These are phyloP conservation scores for Ashbya aceris DNA, from an alignment of 1,139 yeast species.

Conservation along the genomic window DNA sequence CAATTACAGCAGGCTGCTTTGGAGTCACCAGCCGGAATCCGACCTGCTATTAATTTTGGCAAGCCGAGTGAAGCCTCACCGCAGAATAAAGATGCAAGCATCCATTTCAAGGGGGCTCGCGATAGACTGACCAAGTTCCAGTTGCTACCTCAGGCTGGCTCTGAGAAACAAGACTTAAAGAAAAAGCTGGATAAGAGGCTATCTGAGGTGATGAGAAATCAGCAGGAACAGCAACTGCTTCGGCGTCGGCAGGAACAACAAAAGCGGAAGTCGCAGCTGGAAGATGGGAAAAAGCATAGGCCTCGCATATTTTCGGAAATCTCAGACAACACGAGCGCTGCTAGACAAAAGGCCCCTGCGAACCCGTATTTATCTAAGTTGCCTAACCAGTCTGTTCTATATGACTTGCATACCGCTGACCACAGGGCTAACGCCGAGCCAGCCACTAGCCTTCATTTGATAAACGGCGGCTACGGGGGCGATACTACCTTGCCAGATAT, in stretches of 20 bases:
- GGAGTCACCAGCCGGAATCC: background rate
- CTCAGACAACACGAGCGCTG: background rate
- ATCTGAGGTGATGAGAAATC: conserved; percentile 27
- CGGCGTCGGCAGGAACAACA: conserved; percentile 18
- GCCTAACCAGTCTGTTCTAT: conserved; percentile 13
- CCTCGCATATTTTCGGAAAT: conserved; percentile 18
- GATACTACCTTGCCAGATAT: conserved; percentile 28
- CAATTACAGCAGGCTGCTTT: background rate
- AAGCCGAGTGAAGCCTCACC: conserved; percentile 1
- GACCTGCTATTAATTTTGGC: background rate
- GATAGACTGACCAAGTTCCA: conserved; percentile 25
- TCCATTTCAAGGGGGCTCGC: conserved; percentile 4
- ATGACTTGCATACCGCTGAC: conserved; percentile 26
- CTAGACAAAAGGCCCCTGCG: conserved; percentile 5
- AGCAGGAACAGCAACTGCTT: conserved; percentile 24
- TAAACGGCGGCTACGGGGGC: conserved; percentile 2
- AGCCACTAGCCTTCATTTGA: background rate
- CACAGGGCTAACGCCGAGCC: conserved; percentile 23
- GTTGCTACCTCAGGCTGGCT: conserved; percentile 18
- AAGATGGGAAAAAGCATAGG: conserved; percentile 17
- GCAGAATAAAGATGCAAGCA: background rate
- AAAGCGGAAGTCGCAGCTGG: conserved; percentile 22
- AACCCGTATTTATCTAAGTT: conserved; percentile 6
- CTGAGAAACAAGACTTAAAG: conserved; percentile 23
- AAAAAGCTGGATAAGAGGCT: conserved; percentile 25